Evolutionary conservation across 306 rosid genomes (phyloP).

Genomic region (Cotoneaster glaucophyllus): DNA sequence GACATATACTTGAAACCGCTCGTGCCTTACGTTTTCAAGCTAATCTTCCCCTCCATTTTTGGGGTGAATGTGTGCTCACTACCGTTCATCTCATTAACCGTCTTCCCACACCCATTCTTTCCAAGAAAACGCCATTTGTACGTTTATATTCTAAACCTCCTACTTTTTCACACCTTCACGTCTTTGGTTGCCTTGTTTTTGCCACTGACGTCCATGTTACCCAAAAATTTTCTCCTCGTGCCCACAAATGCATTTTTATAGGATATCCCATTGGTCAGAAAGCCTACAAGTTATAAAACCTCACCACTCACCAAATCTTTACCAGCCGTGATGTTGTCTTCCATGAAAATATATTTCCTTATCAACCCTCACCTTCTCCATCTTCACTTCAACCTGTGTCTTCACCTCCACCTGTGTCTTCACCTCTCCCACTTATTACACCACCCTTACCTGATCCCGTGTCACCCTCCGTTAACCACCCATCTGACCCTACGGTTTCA

Average conservation of each 20-base stretch:
- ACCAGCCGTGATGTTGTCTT: not conserved
- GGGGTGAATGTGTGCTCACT: not conserved
- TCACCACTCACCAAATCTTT: not conserved
- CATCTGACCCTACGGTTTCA: too few species aligned
- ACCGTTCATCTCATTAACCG: not conserved
- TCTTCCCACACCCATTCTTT: not conserved
- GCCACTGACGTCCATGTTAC: not conserved
- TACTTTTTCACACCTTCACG: not conserved
- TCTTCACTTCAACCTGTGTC: too few species aligned
- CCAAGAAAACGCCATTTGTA: not conserved
- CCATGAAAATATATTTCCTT: too few species aligned
- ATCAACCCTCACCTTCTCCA: too few species aligned
- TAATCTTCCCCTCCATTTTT: not conserved
- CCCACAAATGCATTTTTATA: not conserved
- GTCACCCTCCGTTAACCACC: too few species aligned
- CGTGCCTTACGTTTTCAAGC: not conserved
- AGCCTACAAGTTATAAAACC: not conserved
- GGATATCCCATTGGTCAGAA: not conserved
- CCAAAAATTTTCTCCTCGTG: not conserved
- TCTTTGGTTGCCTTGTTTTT: not conserved
- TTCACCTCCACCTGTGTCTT: too few species aligned
- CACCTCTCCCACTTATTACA: too few species aligned
- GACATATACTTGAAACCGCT: not conserved
- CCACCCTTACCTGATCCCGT: too few species aligned
- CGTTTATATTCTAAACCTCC: not conserved